Conservation (phyloP, 2,329 filamentous ascomycete genomes). For the Beauveria pseudobassiana region DNA sequence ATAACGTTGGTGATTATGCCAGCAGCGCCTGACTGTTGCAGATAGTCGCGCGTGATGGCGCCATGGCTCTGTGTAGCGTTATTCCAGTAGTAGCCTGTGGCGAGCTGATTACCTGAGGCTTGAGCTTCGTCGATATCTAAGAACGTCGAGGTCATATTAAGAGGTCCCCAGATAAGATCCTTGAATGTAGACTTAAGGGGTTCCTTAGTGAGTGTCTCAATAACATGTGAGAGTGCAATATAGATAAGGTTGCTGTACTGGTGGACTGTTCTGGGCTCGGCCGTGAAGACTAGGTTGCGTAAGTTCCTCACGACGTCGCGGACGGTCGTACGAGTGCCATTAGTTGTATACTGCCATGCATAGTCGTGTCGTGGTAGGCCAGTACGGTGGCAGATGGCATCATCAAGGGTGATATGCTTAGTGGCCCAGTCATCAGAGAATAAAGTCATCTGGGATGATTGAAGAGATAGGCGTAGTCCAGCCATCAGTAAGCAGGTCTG, state of each 20-base stretch:
- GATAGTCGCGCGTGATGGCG: neutral
- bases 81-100: slow-evolving; percentile 2
- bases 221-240: slow-evolving; percentile 29
- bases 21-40: neutral
- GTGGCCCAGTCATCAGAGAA: slow-evolving; percentile 32
- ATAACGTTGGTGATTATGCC: neutral
- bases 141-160: slow-evolving; percentile 34
- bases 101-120: neutral
- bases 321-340: slow-evolving; percentile 18
- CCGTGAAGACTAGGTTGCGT: slow-evolving; percentile 32
- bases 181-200: slow-evolving; percentile 29
- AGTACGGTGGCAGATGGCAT: slow-evolving; percentile 40
- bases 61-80: neutral
- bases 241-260: slow-evolving; percentile 42
- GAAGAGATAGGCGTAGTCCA: slow-evolving; percentile 35
- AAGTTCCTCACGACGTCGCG: slow-evolving; percentile 28
- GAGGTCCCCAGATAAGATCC: slow-evolving; percentile 29
- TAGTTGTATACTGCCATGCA: neutral
- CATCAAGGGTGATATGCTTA: slow-evolving; percentile 38
- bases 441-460: slow-evolving; percentile 39
- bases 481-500: slow-evolving; percentile 20
- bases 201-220: slow-evolving; percentile 27
- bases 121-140: slow-evolving; percentile 15
- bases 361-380: slow-evolving; percentile 38
- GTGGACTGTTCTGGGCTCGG: slow-evolving; percentile 31